phyloP scores from a whole-genome alignment of 2,329 filamentous ascomycete species.

The Botrytis pseudocinerea region DNA sequence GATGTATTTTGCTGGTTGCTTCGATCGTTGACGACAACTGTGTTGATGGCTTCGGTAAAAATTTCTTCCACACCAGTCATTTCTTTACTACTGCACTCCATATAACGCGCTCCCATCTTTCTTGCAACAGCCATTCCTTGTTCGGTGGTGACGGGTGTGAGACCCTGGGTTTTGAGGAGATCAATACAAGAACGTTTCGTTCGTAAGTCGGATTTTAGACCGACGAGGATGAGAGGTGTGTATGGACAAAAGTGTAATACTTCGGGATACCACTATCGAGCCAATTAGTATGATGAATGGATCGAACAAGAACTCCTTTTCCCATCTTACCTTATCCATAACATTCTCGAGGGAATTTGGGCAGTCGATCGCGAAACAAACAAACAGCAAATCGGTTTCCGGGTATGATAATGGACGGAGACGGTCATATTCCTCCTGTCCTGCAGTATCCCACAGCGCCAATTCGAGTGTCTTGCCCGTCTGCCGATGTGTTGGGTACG shows the following conservation, averaged over 20 bases:
- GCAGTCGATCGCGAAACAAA: constrained; percentile 99
- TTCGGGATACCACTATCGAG: constrained; percentile 89
- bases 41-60: constrained; percentile 88
- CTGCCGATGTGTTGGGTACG: constrained; percentile 83
- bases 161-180: constrained; percentile 94
- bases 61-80: constrained; percentile 96
- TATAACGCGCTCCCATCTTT: constrained; percentile 93
- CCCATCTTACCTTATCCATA: constrained; percentile 81
- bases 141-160: constrained; percentile 90
- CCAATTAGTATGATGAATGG: constrained; percentile 19
- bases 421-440: constrained; percentile 97
- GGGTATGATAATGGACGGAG: constrained; percentile 94
- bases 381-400: constrained; percentile 95
- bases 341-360: constrained; percentile 98
- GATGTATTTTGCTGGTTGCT: constrained; percentile 49
- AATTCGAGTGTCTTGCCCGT: constrained; percentile 95
- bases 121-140: constrained; percentile 85
- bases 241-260: constrained; percentile 98
- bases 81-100: constrained; percentile 98
- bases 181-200: constrained; percentile 96
- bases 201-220: constrained; percentile 94
- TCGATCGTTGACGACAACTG: constrained; percentile 78
- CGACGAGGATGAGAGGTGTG: constrained; percentile 91
- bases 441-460: constrained; percentile 96
- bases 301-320: not conserved